Evolutionary conservation across 2,329 filamentous ascomycete species (phyloP), one percentile per base, ranked within the genome.

Genomic region (Cyanodermella asteris): DNA sequence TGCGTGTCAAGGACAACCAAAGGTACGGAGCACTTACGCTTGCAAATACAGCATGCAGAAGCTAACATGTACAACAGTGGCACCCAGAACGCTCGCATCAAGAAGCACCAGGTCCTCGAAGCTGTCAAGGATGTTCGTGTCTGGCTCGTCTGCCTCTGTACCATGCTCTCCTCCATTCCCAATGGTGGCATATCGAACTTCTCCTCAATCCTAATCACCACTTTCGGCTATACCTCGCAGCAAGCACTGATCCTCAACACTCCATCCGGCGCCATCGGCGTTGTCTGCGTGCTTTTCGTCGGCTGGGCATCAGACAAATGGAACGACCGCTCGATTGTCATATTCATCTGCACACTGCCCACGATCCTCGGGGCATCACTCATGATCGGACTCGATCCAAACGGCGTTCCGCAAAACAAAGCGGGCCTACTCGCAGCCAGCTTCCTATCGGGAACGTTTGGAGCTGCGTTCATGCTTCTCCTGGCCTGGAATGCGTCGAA

Each of bases 1-100:
- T 34, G 16, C 26, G 38, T 9, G 28, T 40, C 13, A 35, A 37
- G 11, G 26, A 34, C 4, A 40, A 40, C 19, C 38, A 39, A 13
- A 29, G 26, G 57, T 72, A 3, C 65, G 65, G 0, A 57, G 59
- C n/a, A 75, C 69, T 20, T 42, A 35, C 18, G 40, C 46, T 13
- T 39, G 37, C 13, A 49, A 53, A 28, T 46, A 35, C 4, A 36
- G 35, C 12, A 40, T 32, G 52, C 21, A 49, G 55, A 28, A 47
- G 55, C 0, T 42, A 61, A 0, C 43, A 51, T 3, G 44, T 45
- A 16, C 57, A 59, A 19, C 49, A 55, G 25, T 2, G 59, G 58
- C 5, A 56, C 61, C 10, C 51, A 58, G 23, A 59, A 56, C 38
- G 56, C 58, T 27, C 43, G 50, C 20, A 55, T 61, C 39, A 61